Conservation (phyloP, 2,329 filamentous ascomycete species). For the Huntiella bhutanensis region DNA sequence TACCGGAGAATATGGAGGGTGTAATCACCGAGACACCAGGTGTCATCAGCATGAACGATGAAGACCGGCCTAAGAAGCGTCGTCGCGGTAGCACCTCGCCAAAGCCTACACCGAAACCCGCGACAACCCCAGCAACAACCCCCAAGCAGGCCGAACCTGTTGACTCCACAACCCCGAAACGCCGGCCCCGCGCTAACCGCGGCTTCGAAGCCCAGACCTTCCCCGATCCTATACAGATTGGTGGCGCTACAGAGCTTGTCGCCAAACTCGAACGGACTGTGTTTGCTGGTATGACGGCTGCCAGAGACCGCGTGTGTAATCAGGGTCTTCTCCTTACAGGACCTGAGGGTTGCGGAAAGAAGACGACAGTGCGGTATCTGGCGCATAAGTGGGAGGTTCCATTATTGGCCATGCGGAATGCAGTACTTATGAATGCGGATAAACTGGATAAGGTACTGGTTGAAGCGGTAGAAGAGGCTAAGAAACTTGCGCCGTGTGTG, state of each 20-base stretch:
- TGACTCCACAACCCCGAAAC: conserved; percentile 14
- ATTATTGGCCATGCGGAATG: conserved; percentile 36
- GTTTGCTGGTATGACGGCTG: conserved; percentile 9
- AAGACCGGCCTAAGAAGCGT: conserved; percentile 17
- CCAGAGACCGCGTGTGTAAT: conserved; percentile 3
- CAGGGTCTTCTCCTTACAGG: conserved; percentile 56
- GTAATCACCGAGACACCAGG: conserved; percentile 9
- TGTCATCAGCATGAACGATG: conserved; percentile 15
- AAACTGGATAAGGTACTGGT: conserved; percentile 21
- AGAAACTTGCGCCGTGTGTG: conserved; percentile 66
- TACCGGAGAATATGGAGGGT: neutral
- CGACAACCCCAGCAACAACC: neutral
- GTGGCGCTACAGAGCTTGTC: conserved; percentile 16
- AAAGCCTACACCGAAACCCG: conserved; percentile 7
- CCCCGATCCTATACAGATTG: conserved; percentile 14
- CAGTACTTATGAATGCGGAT: conserved; percentile 22
- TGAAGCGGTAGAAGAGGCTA: conserved; percentile 48
- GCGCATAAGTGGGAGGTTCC: conserved; percentile 55
- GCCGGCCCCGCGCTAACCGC: conserved; percentile 17
- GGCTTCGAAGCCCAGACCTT: conserved; percentile 18
- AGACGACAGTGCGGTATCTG: conserved; percentile 53
- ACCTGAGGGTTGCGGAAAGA: conserved; percentile 66
- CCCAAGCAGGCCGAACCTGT: neutral
- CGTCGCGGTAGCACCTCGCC: conserved; percentile 13
- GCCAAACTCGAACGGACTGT: conserved; percentile 9